These are phyloP conservation scores for Trichophyton equinum DNA, from an alignment of 2,329 filamentous ascomycete species.

Conservation along the genomic window DNA sequence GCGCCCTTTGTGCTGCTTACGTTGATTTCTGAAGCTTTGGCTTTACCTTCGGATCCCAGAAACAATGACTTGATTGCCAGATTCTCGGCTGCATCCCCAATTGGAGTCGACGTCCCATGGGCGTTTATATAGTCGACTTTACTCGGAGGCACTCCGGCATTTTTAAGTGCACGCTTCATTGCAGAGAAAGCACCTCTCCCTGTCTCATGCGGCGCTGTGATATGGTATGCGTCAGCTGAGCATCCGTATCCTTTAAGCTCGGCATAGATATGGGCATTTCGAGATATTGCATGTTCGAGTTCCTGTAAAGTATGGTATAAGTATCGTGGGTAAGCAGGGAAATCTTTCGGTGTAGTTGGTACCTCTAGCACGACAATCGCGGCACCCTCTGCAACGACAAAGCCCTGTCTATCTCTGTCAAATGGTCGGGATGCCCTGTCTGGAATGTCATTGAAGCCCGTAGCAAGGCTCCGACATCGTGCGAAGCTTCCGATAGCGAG, in stretches of 20 bases:
- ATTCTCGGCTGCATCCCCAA: conserved; percentile 84
- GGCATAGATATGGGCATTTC: conserved; percentile 74
- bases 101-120: conserved; percentile 74
- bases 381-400: conserved; percentile 87
- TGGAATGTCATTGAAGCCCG: conserved; percentile 63
- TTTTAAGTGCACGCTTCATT: conserved; percentile 70
- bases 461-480: conserved; percentile 72
- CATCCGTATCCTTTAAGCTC: conserved; percentile 82
- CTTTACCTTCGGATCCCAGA: conserved; percentile 56
- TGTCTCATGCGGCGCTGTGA: conserved; percentile 77
- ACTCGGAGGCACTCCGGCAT: conserved; percentile 55
- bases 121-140: conserved; percentile 88
- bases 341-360: conserved; percentile 7
- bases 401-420: conserved; percentile 65
- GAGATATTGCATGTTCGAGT: conserved; percentile 67
- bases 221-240: conserved; percentile 82
- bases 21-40: conserved; percentile 52
- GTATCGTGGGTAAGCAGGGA: background rate
- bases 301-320: conserved; percentile 38
- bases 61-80: conserved; percentile 67
- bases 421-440: conserved; percentile 70
- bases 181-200: conserved; percentile 69
- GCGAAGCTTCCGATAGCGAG: conserved; percentile 86
- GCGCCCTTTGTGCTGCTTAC: conserved; percentile 92
- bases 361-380: conserved; percentile 75